Evolutionary conservation across 2,329 filamentous ascomycete genomes (phyloP).

Genomic region (Pseudogymnoascus sp.): DNA sequence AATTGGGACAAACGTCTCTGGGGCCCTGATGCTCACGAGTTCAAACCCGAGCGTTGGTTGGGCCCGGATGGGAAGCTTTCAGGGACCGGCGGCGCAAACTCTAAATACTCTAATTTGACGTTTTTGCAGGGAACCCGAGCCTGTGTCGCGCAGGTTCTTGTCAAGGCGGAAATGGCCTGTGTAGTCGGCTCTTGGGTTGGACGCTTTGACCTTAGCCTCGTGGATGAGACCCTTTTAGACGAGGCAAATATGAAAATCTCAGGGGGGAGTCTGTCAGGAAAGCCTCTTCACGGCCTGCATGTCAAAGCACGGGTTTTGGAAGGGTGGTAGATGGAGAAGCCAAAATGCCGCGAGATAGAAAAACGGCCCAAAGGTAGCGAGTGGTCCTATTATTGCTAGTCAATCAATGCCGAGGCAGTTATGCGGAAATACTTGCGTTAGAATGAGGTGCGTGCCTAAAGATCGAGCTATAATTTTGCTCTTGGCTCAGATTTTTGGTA

Average conservation of each 20-base stretch:
- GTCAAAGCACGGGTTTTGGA: constrained; percentile 59
- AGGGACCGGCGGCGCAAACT: constrained; percentile 63
- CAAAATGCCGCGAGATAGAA: too few relatives aligned
- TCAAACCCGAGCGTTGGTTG: constrained; percentile 75
- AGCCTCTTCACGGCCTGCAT: constrained; percentile 64
- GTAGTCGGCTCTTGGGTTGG: constrained; percentile 72
- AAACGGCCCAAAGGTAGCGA: too few relatives aligned
- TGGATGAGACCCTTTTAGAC: constrained; percentile 37
- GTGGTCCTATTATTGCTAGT: too few relatives aligned
- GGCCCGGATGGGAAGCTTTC: constrained; percentile 34
- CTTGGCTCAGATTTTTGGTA: not conserved
- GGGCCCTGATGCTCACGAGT: constrained; percentile 67
- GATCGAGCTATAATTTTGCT: too few relatives aligned
- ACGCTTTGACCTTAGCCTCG: constrained; percentile 57
- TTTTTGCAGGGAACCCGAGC: constrained; percentile 81
- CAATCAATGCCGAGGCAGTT: too few relatives aligned
- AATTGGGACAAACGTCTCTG: constrained; percentile 65
- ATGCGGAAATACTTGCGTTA: too few relatives aligned
- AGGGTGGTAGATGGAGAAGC: constrained; percentile 40
- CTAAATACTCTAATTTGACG: constrained; percentile 71
- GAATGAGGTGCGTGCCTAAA: too few relatives aligned
- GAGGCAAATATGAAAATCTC: constrained; percentile 61
- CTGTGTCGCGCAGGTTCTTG: constrained; percentile 78
- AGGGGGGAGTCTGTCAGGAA: constrained; percentile 62
- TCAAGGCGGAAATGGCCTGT: constrained; percentile 77